Conservation (phyloP, 202 grass and related monocot genomes). For the Eragrostis tef region DNA sequence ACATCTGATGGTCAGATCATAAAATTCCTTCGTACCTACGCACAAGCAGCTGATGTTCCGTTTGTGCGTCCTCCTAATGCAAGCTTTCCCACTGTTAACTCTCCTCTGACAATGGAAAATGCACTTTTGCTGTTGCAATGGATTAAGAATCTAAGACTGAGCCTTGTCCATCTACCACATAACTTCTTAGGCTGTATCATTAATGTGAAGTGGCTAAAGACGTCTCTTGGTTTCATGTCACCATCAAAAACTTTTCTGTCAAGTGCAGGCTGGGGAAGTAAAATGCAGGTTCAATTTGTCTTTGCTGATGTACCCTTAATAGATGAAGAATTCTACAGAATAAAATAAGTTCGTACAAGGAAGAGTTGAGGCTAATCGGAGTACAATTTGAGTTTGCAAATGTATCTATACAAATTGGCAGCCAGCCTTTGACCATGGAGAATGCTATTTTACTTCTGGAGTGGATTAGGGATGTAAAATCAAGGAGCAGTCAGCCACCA, state of each 20-base stretch:
- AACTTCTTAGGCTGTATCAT: conserved; percentile 59
- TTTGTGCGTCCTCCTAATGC: conserved; percentile 57
- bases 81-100: conserved; percentile 39
- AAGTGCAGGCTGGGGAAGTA: conserved; percentile 38
- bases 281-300: conserved; percentile 23
- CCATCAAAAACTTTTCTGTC: conserved; percentile 41
- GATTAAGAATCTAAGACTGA: conserved; percentile 44
- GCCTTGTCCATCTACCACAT: not conserved
- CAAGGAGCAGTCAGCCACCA: not conserved
- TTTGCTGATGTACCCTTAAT: conserved; percentile 47
- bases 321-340: conserved; percentile 44
- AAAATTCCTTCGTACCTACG: conserved; percentile 44
- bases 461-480: conserved; percentile 53
- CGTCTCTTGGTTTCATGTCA: conserved; percentile 31
- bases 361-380: conserved; percentile 45
- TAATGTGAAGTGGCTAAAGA: conserved; percentile 51
- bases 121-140: conserved; percentile 65
- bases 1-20: conserved; percentile 46
- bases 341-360: conserved; percentile 28
- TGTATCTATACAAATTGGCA: conserved; percentile 28
- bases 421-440: conserved; percentile 25
- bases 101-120: conserved; percentile 57
- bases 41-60: conserved; percentile 57
- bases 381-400: conserved; percentile 40
- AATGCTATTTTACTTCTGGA: conserved; percentile 53